phyloP scores from a whole-genome alignment of 139 green algal genomes.

The Pleodorina starrii region DNA sequence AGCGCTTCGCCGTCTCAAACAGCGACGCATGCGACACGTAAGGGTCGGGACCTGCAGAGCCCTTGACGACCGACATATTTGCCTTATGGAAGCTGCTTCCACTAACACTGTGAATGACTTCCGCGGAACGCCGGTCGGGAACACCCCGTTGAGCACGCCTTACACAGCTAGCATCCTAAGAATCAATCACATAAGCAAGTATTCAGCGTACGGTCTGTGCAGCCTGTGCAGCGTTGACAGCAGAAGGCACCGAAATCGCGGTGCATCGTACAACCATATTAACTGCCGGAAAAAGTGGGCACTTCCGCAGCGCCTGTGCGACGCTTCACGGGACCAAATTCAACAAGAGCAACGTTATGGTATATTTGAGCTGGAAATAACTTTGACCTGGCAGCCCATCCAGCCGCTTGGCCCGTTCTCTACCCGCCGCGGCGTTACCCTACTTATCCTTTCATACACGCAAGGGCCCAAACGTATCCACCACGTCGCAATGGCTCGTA shows the following conservation, averaged over 20 bases:
- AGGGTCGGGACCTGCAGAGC: neutral
- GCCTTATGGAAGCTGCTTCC: neutral
- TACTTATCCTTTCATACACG: too few relatives aligned
- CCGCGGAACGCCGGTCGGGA: neutral
- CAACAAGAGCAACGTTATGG: too few relatives aligned
- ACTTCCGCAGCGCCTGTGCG: too few relatives aligned
- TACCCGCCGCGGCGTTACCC: too few relatives aligned
- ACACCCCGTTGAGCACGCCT: neutral
- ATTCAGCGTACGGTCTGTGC: neutral
- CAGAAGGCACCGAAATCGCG: neutral
- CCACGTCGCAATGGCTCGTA: conserved; percentile 16
- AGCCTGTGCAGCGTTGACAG: neutral
- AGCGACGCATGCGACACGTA: conserved; percentile 18
- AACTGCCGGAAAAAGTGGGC: too few relatives aligned
- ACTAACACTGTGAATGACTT: neutral
- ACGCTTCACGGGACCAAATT: too few relatives aligned
- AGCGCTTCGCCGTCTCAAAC: conserved; percentile 28
- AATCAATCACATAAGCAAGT: too few relatives aligned
- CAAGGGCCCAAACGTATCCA: too few relatives aligned
- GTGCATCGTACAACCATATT: neutral
- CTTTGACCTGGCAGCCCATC: too few relatives aligned
- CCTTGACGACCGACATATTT: conserved; percentile 6
- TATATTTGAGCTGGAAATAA: too few relatives aligned
- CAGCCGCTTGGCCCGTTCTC: too few relatives aligned
- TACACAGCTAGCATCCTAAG: conserved; percentile 9